Evolutionary conservation across 306 rosid species (phyloP), one percentile per base, ranked within the genome.

Genomic region (Biancaea sappan): DNA sequence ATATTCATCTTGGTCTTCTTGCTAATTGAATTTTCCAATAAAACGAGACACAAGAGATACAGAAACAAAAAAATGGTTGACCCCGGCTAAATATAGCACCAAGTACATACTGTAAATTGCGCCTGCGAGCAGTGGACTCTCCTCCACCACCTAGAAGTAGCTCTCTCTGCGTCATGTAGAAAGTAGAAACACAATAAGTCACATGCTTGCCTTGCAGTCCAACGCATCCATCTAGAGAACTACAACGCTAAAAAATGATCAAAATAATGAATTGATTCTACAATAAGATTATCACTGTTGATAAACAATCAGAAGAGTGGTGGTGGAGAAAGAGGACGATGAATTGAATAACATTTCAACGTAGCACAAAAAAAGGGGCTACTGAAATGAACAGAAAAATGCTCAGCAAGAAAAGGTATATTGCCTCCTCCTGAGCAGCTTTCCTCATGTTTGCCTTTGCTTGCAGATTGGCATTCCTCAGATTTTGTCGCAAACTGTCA

Each of bases 101-200:
- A 52, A 76, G 53, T 25, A 79, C 98, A 35, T 90, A 91, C 98
- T 90, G 97, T 69, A 94, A 83, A 73, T 91, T 91, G 51, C 95
- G 93, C 46, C 98, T 77, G 52, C 97, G 98, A 71, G 75, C 78
- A 6, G 97, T 91, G 52, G 97, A 94, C 83, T 94, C 97, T 80
- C 66, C 89, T 62, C 98, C 98, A 53, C 95, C 97, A 24, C 98
- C 97, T 14, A 94, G 78, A 71, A 91, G 96, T 47, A 85, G 87
- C 71, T 91, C 91, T 83, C 97, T 88, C 97, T 91, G 86, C 87
- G 84, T 43, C 41, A 26, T 63, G 56, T 37, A 70, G 26, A 65
- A 71, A 73, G 56, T 37, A 70, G 26, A 65, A 71, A 73, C 58
- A 78, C 1, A 76, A 37, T 8, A 37, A 35, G 29, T 61, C 21